Evolutionary conservation across 1,139 yeast genomes (phyloP), one percentile per base, ranked within the genome.

Genomic region (Hansenula anomala): DNA sequence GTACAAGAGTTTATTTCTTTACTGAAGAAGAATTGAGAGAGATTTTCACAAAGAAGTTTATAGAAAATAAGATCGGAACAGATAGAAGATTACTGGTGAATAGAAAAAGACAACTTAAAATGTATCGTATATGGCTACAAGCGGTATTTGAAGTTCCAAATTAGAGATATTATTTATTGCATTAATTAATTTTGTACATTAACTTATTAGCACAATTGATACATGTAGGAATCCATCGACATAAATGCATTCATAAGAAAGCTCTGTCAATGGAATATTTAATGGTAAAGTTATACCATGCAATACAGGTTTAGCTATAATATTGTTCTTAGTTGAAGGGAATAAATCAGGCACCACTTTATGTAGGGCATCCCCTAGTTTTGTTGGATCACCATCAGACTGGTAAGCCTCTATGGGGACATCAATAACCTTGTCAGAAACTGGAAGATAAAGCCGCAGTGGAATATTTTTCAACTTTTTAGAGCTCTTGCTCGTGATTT

Each of bases 101-200:
- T 61, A 73, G 99, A 56, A 90, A 90, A 66, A 82, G 92, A 56
- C 85, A 83, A 58, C 66, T 92, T 51, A 92, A 92, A 63, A 92
- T 92, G 99, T 92, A 88, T 60, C 73, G 99, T 54, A 88, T 89
- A 46, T 92, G 99, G 99, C 67, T 92, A 43, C 98, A 92, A 63
- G 97, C 94, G 4, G 89, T 85, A 29, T 90, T 90, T 59, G 74
- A 67, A 42, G 74, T 63, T 24, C 66, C 67, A 19, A 42, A 44
- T 35, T 50, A 27, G 18, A n/a, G n/a, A n/a, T n/a, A n/a, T n/a
- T n/a, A 14, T 6, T 15, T 3, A 14, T 17, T 17, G 25, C 19
- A 12, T 30, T 19, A 28, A 15, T 23, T 16, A 28, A 12, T 23
- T 12, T 32, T 17, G 27, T 22, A 6, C 11, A 22, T 45, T 54